Evolutionary conservation across 73 alveolate genomes (phyloP).

Genomic region (Tetrahymena malaccensis): DNA sequence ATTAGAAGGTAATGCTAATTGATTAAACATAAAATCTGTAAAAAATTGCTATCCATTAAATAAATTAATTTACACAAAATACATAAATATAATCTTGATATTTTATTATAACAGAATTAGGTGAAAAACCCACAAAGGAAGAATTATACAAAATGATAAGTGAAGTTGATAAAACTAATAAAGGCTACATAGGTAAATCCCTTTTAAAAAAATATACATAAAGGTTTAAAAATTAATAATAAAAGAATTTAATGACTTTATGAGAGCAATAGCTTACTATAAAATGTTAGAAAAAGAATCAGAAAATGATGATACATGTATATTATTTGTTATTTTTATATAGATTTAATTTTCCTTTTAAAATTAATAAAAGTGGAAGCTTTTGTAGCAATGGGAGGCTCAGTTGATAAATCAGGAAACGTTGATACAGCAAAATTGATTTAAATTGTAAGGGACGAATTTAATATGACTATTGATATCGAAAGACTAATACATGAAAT

Average conservation of each 20-base stretch:
- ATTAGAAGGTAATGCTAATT: background rate
- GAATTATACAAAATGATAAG: background rate
- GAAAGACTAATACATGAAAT: conserved; percentile 60
- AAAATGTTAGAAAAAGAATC: background rate
- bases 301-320: background rate
- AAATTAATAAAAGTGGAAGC: conserved; percentile 69
- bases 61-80: too few relatives aligned
- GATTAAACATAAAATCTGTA: background rate
- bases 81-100: too few relatives aligned
- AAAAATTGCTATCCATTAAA: too few relatives aligned
- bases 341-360: background rate
- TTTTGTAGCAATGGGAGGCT: conserved; percentile 96
- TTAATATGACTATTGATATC: conserved; percentile 60
- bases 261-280: background rate
- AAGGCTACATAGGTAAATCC: background rate
- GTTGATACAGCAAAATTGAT: conserved; percentile 77
- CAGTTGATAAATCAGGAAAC: conserved; percentile 75
- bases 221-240: background rate
- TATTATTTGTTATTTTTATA: background rate
- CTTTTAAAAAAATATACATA: background rate
- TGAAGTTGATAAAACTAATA: background rate
- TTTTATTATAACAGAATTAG: background rate
- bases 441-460: conserved; percentile 78
- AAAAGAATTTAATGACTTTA: background rate
- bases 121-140: background rate